These are phyloP conservation scores for Medicago truncatula DNA, from an alignment of 306 rosid species.

Conservation along the genomic window MtrunA17r5.0-ANR NC_053043.1:50015501-50016000, in stretches of 20 bases:
- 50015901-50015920: constrained; percentile 50
- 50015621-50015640: constrained; percentile 34
- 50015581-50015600: constrained; percentile 62
- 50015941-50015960: constrained; percentile 34
- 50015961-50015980: constrained; percentile 2
- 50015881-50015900: constrained; percentile 39
- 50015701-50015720: neutral
- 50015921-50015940: constrained; percentile 31
- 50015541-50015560: constrained; percentile 54
- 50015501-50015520: constrained; percentile 53
- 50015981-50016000: constrained; percentile 36
- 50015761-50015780: neutral
- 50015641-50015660: constrained; percentile 27
- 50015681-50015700: constrained; percentile 30
- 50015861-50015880: constrained; percentile 12
- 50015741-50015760: neutral
- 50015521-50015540: constrained; percentile 50
- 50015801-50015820: neutral
- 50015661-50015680: constrained; percentile 28
- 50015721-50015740: neutral
- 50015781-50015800: neutral
- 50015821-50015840: neutral
- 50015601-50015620: constrained; percentile 53
- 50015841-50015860: neutral
- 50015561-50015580: constrained; percentile 64